These are phyloP conservation scores for Phytopythium boreale DNA, from an alignment of 352 stramenopile genomes.

Conservation along the genomic window DNA sequence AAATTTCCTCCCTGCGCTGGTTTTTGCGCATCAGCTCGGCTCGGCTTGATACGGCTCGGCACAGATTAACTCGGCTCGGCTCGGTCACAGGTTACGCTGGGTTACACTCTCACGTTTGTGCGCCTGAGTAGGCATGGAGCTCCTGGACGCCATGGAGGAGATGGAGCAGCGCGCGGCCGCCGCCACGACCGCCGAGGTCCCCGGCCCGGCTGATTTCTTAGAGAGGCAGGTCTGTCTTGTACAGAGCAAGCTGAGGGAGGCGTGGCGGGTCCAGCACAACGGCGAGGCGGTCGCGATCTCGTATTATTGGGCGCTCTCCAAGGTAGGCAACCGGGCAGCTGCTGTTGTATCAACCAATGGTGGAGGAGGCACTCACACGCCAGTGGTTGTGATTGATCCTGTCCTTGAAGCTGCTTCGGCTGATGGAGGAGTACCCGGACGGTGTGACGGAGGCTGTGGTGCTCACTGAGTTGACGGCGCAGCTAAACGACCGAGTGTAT, in stretches of 20 bases:
- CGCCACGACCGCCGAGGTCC: neutral
- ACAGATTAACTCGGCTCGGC: no score
- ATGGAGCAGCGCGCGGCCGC: slow-evolving; percentile 21
- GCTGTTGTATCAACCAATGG: neutral
- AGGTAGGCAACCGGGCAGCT: slow-evolving; percentile 13
- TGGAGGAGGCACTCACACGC: neutral
- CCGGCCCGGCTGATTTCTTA: slow-evolving; percentile 32
- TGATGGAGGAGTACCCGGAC: slow-evolving; percentile 67
- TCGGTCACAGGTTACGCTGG: no score
- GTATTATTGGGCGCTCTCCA: slow-evolving; percentile 59
- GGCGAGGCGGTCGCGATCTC: slow-evolving; percentile 20
- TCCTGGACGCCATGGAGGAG: slow-evolving; percentile 54
- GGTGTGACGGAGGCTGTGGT: slow-evolving; percentile 62
- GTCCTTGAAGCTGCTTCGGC: slow-evolving; percentile 27
- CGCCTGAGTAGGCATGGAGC: slow-evolving; percentile 17
- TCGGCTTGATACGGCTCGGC: no score
- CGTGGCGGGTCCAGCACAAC: slow-evolving; percentile 36
- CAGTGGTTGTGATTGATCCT: no score
- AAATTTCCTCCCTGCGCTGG: neutral
- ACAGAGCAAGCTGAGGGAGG: slow-evolving; percentile 32
- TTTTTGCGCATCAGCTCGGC: neutral
- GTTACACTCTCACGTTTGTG: no score
- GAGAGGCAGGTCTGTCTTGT: slow-evolving; percentile 40
- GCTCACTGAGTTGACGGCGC: slow-evolving; percentile 52
- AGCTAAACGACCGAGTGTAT: slow-evolving; percentile 32